These are phyloP conservation scores for Ogataea wickerhamii DNA, from an alignment of 805 yeast genomes.

Conservation along the genomic window DNA sequence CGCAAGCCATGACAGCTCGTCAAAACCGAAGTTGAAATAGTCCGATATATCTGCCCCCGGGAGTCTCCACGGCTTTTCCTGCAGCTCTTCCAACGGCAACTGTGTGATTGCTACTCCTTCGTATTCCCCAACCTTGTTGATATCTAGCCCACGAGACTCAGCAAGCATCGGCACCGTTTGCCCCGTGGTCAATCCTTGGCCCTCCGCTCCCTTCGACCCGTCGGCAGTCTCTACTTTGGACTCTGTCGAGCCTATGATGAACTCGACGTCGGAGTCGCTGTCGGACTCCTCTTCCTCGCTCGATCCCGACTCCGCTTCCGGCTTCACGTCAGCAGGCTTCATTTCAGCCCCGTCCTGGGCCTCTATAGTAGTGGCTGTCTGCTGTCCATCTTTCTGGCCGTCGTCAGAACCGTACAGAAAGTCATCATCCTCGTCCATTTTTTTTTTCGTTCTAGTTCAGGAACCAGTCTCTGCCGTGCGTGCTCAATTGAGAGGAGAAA, in stretches of 20 bases:
- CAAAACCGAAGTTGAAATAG: constrained; percentile 95
- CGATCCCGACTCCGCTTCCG: constrained; percentile 18
- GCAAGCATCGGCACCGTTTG: constrained; percentile 30
- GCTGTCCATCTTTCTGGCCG: constrained; percentile 20
- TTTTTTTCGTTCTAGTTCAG: too few relatives aligned
- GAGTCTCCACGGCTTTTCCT: constrained; percentile 96
- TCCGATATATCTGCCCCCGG: constrained; percentile 96
- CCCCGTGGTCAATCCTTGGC: background rate
- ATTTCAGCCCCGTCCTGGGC: constrained; percentile 21
- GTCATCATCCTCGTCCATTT: constrained; percentile 63
- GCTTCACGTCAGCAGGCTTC: constrained; percentile 25
- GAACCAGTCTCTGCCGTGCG: too few relatives aligned
- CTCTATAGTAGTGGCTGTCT: constrained; percentile 18
- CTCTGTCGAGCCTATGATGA: constrained; percentile 59
- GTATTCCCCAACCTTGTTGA: constrained; percentile 67
- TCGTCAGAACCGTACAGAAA: constrained; percentile 60
- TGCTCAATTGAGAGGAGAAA: too few relatives aligned
- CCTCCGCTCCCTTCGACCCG: constrained; percentile 4
- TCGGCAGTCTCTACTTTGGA: constrained; percentile 16
- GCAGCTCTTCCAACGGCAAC: constrained; percentile 72
- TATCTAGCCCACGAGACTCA: constrained; percentile 50
- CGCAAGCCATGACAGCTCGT: constrained; percentile 93
- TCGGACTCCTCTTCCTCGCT: constrained; percentile 41
- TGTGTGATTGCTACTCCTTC: constrained; percentile 84
- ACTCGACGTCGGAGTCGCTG: constrained; percentile 66